A percentile compares a stretch with the other conserved stretches of the same genome.
Conservation (phyloP, 2,329 filamentous ascomycete species). For the Herpomyces periplanetae region DNA sequence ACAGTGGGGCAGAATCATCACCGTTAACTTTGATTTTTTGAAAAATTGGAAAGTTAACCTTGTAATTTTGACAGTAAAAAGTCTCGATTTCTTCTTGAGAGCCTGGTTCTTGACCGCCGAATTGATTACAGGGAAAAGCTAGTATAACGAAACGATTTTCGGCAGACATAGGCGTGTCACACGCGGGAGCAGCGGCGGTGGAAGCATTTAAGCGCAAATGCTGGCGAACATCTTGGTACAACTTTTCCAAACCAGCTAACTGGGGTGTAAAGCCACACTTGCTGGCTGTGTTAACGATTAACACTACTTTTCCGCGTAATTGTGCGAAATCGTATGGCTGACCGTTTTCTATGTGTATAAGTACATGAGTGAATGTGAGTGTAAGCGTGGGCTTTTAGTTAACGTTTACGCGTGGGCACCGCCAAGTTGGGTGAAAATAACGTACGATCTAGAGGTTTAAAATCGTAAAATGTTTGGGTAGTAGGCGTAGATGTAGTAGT, state of each 20-base stretch:
- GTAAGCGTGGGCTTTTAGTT: not conserved
- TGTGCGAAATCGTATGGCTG: constrained; percentile 23
- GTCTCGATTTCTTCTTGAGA: constrained; percentile 36
- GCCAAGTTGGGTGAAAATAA: constrained; percentile 6
- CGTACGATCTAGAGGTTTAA: constrained; percentile 39
- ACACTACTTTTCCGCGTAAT: constrained; percentile 64
- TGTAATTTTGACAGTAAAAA: constrained; percentile 77
- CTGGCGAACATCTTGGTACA: no score
- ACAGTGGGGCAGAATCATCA: constrained; percentile 34
- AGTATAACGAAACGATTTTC: constrained; percentile 39
- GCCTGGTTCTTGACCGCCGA: constrained; percentile 58
- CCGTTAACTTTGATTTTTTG: constrained; percentile 86
- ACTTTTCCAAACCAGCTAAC: constrained; percentile 52
- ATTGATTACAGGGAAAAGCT: constrained; percentile 96
- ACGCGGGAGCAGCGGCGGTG: no score
- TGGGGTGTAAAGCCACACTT: constrained; percentile 97
- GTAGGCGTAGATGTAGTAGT: constrained; percentile 17
- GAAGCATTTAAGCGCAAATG: no score
- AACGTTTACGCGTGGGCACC: not conserved
- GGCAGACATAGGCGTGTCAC: constrained; percentile 22
- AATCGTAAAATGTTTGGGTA: constrained; percentile 36
- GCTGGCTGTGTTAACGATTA: constrained; percentile 86
- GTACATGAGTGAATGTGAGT: constrained; percentile 3
- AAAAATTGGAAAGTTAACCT: constrained; percentile 61
- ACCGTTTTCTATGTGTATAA: constrained; percentile 21